These are phyloP conservation scores for Hanseniaspora thailandica DNA, from an alignment of 805 yeast genomes.

Conservation along the genomic window DNA sequence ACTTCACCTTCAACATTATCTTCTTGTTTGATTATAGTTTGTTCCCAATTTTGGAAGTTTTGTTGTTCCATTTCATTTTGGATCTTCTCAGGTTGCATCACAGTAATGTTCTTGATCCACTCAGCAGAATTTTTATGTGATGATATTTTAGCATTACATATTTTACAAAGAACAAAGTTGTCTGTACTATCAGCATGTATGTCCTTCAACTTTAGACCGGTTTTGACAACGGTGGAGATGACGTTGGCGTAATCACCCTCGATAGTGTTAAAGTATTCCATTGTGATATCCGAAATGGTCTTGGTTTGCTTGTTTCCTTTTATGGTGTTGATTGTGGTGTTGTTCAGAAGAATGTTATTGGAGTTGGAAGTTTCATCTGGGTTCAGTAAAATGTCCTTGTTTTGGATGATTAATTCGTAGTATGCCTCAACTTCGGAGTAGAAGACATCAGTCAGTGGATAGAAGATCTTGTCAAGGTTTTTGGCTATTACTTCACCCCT, in stretches of 20 bases:
- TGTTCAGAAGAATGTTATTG: slow-evolving; percentile 16
- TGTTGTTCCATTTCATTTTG: slow-evolving; percentile 33
- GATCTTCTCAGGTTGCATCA: slow-evolving; percentile 41
- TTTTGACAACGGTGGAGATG: slow-evolving; percentile 82
- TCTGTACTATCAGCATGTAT: slow-evolving; percentile 28
- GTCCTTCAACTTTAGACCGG: slow-evolving; percentile 62
- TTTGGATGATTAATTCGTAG: slow-evolving; percentile 26
- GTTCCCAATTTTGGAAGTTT: slow-evolving; percentile 29
- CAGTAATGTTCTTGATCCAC: slow-evolving; percentile 65
- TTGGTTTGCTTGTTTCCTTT: slow-evolving; percentile 27
- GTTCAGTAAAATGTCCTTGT: neutral
- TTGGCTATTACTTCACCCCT: slow-evolving; percentile 60
- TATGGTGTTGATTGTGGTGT: neutral
- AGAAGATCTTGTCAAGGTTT: slow-evolving; percentile 43
- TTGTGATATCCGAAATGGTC: slow-evolving; percentile 70
- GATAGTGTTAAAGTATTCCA: slow-evolving; percentile 56
- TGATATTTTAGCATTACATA: slow-evolving; percentile 39
- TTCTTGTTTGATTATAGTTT: slow-evolving; percentile 19
- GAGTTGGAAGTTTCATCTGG: slow-evolving; percentile 26
- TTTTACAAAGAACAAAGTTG: slow-evolving; percentile 32
- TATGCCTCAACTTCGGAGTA: slow-evolving; percentile 55
- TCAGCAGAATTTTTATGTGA: slow-evolving; percentile 38
- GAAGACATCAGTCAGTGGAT: slow-evolving; percentile 69
- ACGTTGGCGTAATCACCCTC: slow-evolving; percentile 78
- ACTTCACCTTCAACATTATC: slow-evolving; percentile 17